Conservation (phyloP, 495 filamentous ascomycete genomes). For the Penicillium longicatenatum region DNA sequence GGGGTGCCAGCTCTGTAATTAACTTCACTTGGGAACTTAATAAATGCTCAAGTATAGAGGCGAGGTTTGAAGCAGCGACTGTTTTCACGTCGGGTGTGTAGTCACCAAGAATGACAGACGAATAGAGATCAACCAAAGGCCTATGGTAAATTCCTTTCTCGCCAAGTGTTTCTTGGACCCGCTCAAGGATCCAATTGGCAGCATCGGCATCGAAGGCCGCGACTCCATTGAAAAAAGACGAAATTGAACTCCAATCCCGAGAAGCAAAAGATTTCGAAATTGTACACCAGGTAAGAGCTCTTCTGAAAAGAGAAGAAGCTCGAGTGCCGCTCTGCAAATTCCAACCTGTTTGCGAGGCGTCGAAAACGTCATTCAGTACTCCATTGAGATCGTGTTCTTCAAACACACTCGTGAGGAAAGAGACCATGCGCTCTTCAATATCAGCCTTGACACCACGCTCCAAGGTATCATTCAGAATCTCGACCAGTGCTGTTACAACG, state of each 20-base stretch:
- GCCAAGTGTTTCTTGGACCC: constrained; percentile 29
- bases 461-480: constrained; percentile 42
- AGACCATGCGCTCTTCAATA: constrained; percentile 29
- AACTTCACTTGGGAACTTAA: constrained; percentile 21
- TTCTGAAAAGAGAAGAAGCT: constrained; percentile 42
- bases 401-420: constrained; percentile 31
- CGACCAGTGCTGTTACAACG: constrained; percentile 41
- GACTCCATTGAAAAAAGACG: constrained; percentile 28
- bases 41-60: constrained; percentile 32
- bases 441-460: constrained; percentile 36
- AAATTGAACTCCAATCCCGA: constrained; percentile 20
- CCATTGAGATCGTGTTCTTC: constrained; percentile 32
- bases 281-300: constrained; percentile 40
- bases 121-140: constrained; percentile 31
- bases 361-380: constrained; percentile 31
- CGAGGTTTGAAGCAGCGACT: constrained; percentile 37
- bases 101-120: constrained; percentile 32
- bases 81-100: constrained; percentile 34
- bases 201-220: constrained; percentile 40
- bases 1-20: constrained; percentile 21
- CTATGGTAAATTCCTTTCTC: constrained; percentile 24
- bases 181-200: constrained; percentile 42
- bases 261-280: constrained; percentile 30
- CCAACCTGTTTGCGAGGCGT: constrained; percentile 33
- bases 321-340: constrained; percentile 37